phyloP scores from a whole-genome alignment of 23 red algal genomes.

The Gracilaria vermiculophylla region DNA sequence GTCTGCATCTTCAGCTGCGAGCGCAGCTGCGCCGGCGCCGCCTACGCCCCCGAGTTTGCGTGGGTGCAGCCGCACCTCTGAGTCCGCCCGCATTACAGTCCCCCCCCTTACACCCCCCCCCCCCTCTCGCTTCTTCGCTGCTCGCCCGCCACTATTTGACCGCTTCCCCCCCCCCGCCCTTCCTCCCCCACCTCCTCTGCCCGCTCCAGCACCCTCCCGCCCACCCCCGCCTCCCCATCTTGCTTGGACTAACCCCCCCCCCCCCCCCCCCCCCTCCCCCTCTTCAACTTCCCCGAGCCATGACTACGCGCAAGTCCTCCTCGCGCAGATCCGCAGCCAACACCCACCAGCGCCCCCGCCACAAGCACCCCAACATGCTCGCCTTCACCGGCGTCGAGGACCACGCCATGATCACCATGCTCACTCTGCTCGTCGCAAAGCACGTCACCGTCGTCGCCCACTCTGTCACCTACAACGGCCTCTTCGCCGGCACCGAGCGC shows the following conservation, averaged over 20 bases:
- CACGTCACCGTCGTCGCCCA: conserved; percentile 22
- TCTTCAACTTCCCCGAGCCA: neutral
- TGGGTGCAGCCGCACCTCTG: neutral
- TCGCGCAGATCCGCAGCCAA: neutral
- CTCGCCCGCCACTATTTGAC: neutral
- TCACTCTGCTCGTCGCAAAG: conserved; percentile 27
- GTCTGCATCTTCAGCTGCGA: conserved; percentile 32
- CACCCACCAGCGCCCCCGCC: neutral
- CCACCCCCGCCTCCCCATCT: neutral
- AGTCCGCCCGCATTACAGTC: too few relatives aligned
- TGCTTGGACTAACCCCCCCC: too few relatives aligned
- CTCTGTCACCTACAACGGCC: conserved; percentile 1
- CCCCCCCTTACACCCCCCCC: neutral
- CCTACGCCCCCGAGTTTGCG: conserved; percentile 35
- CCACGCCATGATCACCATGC: conserved; percentile 8
- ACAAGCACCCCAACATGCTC: neutral
- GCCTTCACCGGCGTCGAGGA: conserved; percentile 30
- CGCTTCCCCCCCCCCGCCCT: neutral
- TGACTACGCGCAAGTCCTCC: conserved; percentile 47
- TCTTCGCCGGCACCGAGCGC: conserved; percentile 32
- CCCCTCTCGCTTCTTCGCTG: neutral
- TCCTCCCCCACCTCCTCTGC: neutral
- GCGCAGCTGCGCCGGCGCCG: conserved; percentile 23
- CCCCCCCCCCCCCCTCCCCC: neutral
- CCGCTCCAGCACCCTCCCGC: neutral